Percentiles rank a stretch among this genome's conserved stretches.
Conservation (phyloP, 2,329 filamentous ascomycete species). For the Acrocalymma vagum region DNA sequence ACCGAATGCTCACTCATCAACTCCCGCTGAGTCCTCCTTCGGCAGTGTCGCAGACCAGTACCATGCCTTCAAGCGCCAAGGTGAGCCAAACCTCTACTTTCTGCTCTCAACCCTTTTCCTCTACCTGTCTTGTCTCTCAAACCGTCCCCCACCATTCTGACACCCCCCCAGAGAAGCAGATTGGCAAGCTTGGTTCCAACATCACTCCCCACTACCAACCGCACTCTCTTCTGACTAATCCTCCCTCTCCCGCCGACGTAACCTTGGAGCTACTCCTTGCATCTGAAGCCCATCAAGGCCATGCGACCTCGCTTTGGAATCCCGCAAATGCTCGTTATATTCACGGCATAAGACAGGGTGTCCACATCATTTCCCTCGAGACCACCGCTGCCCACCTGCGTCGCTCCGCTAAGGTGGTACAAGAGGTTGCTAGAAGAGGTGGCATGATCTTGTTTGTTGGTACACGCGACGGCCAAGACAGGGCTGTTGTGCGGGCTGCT, state of each 20-base stretch:
- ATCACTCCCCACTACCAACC: slow-evolving; percentile 68
- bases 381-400: slow-evolving; percentile 87
- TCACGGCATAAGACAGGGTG: slow-evolving; percentile 84
- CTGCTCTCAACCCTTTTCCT: not conserved
- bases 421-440: slow-evolving; percentile 82
- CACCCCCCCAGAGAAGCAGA: slow-evolving; percentile 40
- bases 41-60: slow-evolving; percentile 50
- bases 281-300: slow-evolving; percentile 70
- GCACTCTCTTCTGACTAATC: slow-evolving; percentile 71
- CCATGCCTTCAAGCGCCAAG: slow-evolving; percentile 52
- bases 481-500: slow-evolving; percentile 82
- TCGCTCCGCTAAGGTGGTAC: slow-evolving; percentile 91
- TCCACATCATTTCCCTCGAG: slow-evolving; percentile 94
- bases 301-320: slow-evolving; percentile 92
- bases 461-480: slow-evolving; percentile 81
- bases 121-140: too few relatives aligned
- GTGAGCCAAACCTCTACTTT: slow-evolving; percentile 23
- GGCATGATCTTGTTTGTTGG: slow-evolving; percentile 92
- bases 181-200: slow-evolving; percentile 47
- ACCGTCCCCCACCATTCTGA: slow-evolving; percentile 12
- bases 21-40: slow-evolving; percentile 21
- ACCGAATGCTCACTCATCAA: slow-evolving; percentile 35
- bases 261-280: slow-evolving; percentile 83
- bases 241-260: slow-evolving; percentile 79
- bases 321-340: slow-evolving; percentile 94